phyloP scores from a whole-genome alignment of 2,329 filamentous ascomycete species.

The Sarocladium kiliense region DNA sequence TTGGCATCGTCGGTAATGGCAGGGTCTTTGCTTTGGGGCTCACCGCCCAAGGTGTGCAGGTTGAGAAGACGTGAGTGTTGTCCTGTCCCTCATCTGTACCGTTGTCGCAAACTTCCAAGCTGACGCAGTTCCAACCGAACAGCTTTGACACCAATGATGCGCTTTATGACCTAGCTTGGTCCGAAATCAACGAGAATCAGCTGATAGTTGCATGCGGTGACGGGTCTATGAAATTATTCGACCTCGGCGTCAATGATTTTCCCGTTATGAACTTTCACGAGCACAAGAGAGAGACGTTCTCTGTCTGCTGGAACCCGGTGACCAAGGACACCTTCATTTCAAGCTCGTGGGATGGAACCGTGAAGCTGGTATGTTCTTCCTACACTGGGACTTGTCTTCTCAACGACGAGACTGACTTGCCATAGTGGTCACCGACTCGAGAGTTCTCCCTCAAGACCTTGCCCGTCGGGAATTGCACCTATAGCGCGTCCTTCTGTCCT shows the following conservation, averaged over 20 bases:
- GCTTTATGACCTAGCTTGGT: constrained; percentile 92
- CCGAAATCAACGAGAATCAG: constrained; percentile 94
- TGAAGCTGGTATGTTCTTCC: constrained; percentile 63
- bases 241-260: constrained; percentile 74
- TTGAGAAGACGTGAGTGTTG: constrained; percentile 70
- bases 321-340: constrained; percentile 88
- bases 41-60: constrained; percentile 75
- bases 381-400: neutral
- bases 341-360: constrained; percentile 91
- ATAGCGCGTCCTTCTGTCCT: constrained; percentile 86
- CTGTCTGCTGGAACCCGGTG: constrained; percentile 86
- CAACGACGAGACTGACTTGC: constrained; percentile 8
- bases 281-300: constrained; percentile 88
- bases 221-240: constrained; percentile 91
- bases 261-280: constrained; percentile 91
- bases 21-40: constrained; percentile 79
- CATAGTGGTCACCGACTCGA: constrained; percentile 76
- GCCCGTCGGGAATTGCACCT: constrained; percentile 89
- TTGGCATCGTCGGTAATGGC: constrained; percentile 94
- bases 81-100: neutral
- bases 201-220: constrained; percentile 85
- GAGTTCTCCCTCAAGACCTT: constrained; percentile 74
- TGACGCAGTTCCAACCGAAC: neutral
- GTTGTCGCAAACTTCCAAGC: neutral
- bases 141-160: constrained; percentile 97